Percentiles rank a stretch among this genome's conserved stretches.
Conservation (phyloP, 805 yeast genomes). For the Ascoidea rubescens region DNA sequence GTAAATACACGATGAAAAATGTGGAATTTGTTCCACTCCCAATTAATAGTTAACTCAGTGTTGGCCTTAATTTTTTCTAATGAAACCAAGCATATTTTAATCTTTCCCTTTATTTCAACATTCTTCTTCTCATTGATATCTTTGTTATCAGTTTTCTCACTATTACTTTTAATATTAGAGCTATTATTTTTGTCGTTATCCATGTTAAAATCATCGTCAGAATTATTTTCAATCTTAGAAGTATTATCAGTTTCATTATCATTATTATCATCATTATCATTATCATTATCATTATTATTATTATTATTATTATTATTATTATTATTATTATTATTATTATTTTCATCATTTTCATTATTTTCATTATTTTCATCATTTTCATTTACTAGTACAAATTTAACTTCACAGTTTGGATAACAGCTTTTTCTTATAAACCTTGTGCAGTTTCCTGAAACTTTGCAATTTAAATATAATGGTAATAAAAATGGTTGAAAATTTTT, state of each 20-base stretch:
- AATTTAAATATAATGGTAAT: slow-evolving; percentile 5
- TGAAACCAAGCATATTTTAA: slow-evolving; percentile 47
- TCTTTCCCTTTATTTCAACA: slow-evolving; percentile 9
- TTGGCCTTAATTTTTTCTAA: slow-evolving; percentile 40
- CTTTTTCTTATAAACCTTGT: slow-evolving; percentile 64
- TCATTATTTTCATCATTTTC: slow-evolving; percentile 6
- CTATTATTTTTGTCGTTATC: too few relatives aligned
- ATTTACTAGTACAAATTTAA: slow-evolving; percentile 31
- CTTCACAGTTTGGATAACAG: slow-evolving; percentile 63
- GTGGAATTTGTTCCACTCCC: slow-evolving; percentile 83
- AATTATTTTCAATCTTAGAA: slow-evolving; percentile 12
- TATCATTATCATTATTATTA: too few relatives aligned
- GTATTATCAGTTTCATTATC: too few relatives aligned
- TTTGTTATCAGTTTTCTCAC: too few relatives aligned
- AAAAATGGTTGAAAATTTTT: slow-evolving; percentile 10
- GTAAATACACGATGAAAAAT: slow-evolving; percentile 49
- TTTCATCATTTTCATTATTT: too few relatives aligned
- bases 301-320: too few relatives aligned
- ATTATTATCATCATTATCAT: too few relatives aligned
- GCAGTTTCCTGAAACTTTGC: slow-evolving; percentile 50
- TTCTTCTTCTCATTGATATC: too few relatives aligned
- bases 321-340: too few relatives aligned
- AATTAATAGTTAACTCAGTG: slow-evolving; percentile 63
- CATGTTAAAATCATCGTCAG: too few relatives aligned
- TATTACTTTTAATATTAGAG: background rate